Evolutionary conservation across 2,329 filamentous ascomycete genomes (phyloP).

Genomic region (Verticillium klebahnii): DNA sequence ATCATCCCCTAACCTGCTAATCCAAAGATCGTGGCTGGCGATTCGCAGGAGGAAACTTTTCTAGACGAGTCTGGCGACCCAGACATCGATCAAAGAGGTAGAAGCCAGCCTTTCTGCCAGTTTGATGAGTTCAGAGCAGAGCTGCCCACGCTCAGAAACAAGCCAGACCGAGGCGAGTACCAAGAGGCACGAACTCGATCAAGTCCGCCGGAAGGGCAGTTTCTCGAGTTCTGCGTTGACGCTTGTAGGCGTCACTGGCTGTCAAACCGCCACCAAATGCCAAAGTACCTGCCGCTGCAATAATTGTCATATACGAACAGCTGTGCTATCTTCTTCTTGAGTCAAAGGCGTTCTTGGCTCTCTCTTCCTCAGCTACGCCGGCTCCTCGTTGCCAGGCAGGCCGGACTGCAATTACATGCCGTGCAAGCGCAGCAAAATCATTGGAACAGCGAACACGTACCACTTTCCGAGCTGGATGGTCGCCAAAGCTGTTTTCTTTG

Average conservation of each 20-base stretch:
- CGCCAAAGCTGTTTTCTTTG: neutral
- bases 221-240: neutral
- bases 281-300: neutral
- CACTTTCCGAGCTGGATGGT: neutral
- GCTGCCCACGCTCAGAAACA: neutral
- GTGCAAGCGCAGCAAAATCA: neutral
- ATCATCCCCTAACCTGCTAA: neutral
- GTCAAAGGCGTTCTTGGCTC: neutral
- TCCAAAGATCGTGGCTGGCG: neutral
- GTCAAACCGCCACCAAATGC: neutral
- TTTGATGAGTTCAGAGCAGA: neutral
- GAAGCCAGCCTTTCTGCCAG: neutral
- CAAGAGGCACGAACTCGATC: neutral
- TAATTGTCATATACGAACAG: neutral
- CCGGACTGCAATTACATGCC: neutral
- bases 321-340: neutral
- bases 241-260: neutral
- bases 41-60: neutral
- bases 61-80: neutral
- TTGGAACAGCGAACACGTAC: neutral
- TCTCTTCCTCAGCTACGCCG: neutral
- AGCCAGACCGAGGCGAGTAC: neutral
- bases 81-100: neutral
- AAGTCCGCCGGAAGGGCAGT: neutral
- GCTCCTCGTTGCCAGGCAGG: neutral